Conservation (phyloP, 2,329 filamentous ascomycete species). For the Fusarium euwallaceae region DNA sequence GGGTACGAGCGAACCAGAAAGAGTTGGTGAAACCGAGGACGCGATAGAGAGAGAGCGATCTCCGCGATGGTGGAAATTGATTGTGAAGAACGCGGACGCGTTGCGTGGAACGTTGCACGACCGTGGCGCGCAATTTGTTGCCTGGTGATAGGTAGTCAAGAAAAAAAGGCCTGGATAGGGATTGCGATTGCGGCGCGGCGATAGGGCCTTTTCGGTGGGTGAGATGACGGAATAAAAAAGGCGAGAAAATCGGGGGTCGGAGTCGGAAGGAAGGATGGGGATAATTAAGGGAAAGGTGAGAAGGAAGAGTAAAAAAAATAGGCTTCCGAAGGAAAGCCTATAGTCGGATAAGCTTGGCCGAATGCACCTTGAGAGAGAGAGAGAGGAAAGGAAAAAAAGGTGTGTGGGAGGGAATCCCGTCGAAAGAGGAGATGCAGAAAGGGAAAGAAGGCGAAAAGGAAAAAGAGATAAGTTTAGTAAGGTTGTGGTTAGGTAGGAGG, state of each 20-base stretch:
- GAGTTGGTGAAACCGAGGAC: background rate
- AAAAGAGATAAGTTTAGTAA: constrained; percentile 33
- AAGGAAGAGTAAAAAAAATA: background rate
- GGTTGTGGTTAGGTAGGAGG: constrained; percentile 19
- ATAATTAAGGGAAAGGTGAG: background rate
- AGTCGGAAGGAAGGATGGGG: background rate
- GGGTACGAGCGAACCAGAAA: constrained; percentile 8
- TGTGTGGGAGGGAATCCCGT: background rate
- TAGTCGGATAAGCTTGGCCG: background rate
- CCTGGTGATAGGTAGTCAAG: constrained; percentile 19
- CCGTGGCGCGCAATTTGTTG: constrained; percentile 25
- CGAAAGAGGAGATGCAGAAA: constrained; percentile 19
- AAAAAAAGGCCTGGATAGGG: constrained; percentile 20
- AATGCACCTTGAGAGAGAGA: background rate
- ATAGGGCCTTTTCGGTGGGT: background rate
- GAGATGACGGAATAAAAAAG: constrained; percentile 19
- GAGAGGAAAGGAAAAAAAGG: background rate
- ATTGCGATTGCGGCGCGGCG: background rate
- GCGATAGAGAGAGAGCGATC: background rate
- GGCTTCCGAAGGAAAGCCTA: background rate
- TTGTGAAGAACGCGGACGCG: constrained; percentile 9
- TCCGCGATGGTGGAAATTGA: constrained; percentile 1
- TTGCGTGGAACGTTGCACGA: constrained; percentile 35
- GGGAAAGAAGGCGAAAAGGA: constrained; percentile 28
- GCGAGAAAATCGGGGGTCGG: background rate